Conservation (phyloP, 2,329 filamentous ascomycete species). For the Chaetomium strumarium region DNA sequence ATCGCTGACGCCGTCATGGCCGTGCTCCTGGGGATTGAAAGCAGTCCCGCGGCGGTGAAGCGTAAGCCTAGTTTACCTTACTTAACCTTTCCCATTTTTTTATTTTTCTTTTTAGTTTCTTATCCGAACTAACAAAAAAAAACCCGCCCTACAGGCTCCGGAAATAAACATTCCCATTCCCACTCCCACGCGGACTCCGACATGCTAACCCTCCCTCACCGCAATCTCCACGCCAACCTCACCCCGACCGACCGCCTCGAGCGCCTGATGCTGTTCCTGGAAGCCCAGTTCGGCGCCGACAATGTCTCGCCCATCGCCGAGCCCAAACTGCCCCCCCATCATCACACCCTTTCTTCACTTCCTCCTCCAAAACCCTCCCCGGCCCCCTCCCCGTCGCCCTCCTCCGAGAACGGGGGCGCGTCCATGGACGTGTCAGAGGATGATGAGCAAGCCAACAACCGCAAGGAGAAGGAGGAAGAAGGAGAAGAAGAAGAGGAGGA, state of each 20-base stretch:
- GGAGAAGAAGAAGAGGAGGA: conserved; percentile 30
- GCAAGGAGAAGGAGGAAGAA: conserved; percentile 25
- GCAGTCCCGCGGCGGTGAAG: conserved; percentile 89
- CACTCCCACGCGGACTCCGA: conserved; percentile 32
- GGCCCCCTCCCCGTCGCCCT: not conserved
- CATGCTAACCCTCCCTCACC: conserved; percentile 35
- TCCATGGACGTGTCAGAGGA: conserved; percentile 33
- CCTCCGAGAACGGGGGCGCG: conserved; percentile 26
- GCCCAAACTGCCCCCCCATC: conserved; percentile 42
- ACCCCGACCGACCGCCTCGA: conserved; percentile 71
- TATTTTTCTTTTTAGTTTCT: no score
- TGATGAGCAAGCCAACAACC: conserved; percentile 15
- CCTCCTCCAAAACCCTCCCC: not conserved
- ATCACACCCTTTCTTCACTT: not conserved
- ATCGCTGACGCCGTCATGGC: conserved; percentile 97
- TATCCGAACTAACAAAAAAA: conserved; percentile 22
- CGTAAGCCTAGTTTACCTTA: conserved; percentile 47
- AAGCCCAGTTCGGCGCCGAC: conserved; percentile 87
- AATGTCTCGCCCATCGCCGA: conserved; percentile 70
- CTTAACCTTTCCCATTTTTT: conserved; percentile 13
- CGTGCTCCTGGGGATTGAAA: conserved; percentile 86
- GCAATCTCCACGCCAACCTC: conserved; percentile 69
- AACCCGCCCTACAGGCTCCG: conserved; percentile 45
- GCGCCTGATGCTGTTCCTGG: conserved; percentile 89
- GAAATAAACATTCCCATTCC: conserved; percentile 48